Evolutionary conservation across 768 basidiomycete species (phyloP), one percentile per base, ranked within the genome.

Genomic region (Amanita thiersii): DNA sequence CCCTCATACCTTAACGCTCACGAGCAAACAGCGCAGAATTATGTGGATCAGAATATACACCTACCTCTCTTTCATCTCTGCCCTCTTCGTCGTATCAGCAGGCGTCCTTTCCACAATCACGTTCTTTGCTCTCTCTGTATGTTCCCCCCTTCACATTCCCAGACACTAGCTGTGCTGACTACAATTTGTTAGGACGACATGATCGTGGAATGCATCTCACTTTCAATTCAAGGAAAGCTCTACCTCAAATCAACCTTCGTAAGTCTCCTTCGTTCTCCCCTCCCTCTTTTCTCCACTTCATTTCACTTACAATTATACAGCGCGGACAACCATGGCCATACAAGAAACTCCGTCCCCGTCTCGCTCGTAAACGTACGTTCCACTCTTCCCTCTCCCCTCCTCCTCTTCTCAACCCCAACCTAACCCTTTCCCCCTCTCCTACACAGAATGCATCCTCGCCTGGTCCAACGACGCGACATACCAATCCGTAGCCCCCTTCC

Each of bases 231-330:
- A 24, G 64, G 66, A 18, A 55, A 60, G 25, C 52, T 56, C 23
- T 50, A 52, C 12, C 57, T 63, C 45, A 66, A 64, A 47, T 61
- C 66, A 5, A 47, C 62, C 33, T 67, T 67, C 45, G 68, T 69
- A 39, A 48, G 60, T 52, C 5, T 23, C 11, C 4, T 6, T 10
- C 18, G 30, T n/a, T 23, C 5, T 11, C 2, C 3, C 20, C 14
- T 15, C 28, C 15, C 18, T 0, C 23, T 9, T 12, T 25, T 2
- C 14, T n/a, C n/a, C n/a, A n/a, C 24, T 31, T 18, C 11, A 18
- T 19, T 12, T 44, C 26, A 38, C 11, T 3, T 25, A 23, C 40
- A 15, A 30, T 29, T 33, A 24, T 24, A 11, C 40, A 67, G 64
- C 57, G 60, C 20, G 55, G 56, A 11, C 54, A 50, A 7, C 53